phyloP scores from a whole-genome alignment of 148 eudicot species.

The Polygonum maritimum region DNA sequence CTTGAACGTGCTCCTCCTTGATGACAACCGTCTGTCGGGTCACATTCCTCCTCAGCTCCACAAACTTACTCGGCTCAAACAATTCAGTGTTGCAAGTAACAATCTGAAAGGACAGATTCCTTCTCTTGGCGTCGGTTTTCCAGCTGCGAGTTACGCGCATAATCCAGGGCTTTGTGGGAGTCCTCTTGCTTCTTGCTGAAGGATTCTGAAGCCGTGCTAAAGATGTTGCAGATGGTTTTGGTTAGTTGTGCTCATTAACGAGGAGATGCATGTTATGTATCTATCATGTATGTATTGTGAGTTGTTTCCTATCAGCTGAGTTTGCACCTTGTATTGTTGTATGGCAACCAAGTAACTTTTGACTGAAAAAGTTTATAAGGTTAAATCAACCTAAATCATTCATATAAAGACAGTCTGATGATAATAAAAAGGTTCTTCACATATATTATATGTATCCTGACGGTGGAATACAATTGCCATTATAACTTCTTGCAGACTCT shows the following conservation, averaged over 20 bases:
- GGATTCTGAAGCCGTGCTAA: neutral
- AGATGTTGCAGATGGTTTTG: too few species aligned
- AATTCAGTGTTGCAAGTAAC: neutral
- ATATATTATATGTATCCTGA: slow-evolving; percentile 36
- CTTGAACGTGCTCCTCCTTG: slow-evolving; percentile 2
- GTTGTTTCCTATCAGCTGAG: neutral
- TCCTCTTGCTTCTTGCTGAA: slow-evolving; percentile 1
- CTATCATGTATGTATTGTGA: too few species aligned
- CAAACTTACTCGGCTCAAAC: neutral
- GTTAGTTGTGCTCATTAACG: too few species aligned
- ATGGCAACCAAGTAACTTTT: neutral
- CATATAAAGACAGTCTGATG: neutral
- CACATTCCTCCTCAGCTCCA: slow-evolving; percentile 3
- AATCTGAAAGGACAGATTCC: neutral
- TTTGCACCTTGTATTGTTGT: neutral
- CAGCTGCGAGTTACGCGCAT: neutral
- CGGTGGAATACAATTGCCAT: slow-evolving; percentile 24
- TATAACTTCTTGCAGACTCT: slow-evolving; percentile 19
- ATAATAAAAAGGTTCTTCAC: neutral
- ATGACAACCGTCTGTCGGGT: neutral
- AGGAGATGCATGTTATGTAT: too few species aligned
- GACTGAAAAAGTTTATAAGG: too few species aligned
- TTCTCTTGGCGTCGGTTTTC: slow-evolving; percentile 10
- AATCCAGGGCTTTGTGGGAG: neutral
- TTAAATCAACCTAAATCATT: too few species aligned